These are phyloP conservation scores for Chaetomium fimeti DNA, from an alignment of 495 filamentous ascomycete genomes.

Conservation along the genomic window DNA sequence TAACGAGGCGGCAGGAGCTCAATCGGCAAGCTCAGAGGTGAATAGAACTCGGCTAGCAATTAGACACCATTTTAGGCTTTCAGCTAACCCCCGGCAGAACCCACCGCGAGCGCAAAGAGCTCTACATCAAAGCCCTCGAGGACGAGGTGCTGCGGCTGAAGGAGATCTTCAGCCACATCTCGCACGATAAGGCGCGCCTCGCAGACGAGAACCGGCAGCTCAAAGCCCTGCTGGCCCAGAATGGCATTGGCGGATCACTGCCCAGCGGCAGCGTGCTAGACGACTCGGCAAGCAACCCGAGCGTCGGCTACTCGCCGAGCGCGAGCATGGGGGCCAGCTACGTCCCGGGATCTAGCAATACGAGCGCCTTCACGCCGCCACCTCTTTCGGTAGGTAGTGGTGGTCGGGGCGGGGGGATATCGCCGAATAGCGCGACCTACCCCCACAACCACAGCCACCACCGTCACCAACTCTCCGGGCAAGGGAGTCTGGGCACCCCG, in stretches of 20 bases:
- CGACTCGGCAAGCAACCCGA: slow-evolving; percentile 46
- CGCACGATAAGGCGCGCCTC: slow-evolving; percentile 63
- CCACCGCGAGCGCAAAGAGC: slow-evolving; percentile 94
- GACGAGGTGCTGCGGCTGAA: slow-evolving; percentile 75
- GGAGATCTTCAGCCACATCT: slow-evolving; percentile 60
- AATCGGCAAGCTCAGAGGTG: slow-evolving; percentile 97
- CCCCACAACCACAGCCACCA: slow-evolving; percentile 40
- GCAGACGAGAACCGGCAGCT: slow-evolving; percentile 75
- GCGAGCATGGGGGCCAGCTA: slow-evolving; percentile 59
- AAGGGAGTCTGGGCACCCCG: slow-evolving; percentile 14
- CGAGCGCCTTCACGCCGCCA: slow-evolving; percentile 46
- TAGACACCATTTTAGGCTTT: neutral
- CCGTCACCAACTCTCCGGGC: slow-evolving; percentile 25
- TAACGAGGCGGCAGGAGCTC: slow-evolving; percentile 90
- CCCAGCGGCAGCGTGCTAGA: slow-evolving; percentile 42
- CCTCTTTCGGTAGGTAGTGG: slow-evolving; percentile 37
- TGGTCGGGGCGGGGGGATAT: slow-evolving; percentile 33
- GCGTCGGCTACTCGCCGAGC: slow-evolving; percentile 51
- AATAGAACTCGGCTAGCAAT: neutral
- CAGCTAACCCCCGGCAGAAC: slow-evolving; percentile 51
- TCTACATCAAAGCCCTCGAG: slow-evolving; percentile 91
- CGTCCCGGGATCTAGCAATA: slow-evolving; percentile 39
- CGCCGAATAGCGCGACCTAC: slow-evolving; percentile 37
- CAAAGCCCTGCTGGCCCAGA: slow-evolving; percentile 67
- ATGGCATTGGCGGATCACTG: slow-evolving; percentile 59